Conservation (phyloP, 176 grass and related monocot genomes). For the Phyllostachys edulis region DNA sequence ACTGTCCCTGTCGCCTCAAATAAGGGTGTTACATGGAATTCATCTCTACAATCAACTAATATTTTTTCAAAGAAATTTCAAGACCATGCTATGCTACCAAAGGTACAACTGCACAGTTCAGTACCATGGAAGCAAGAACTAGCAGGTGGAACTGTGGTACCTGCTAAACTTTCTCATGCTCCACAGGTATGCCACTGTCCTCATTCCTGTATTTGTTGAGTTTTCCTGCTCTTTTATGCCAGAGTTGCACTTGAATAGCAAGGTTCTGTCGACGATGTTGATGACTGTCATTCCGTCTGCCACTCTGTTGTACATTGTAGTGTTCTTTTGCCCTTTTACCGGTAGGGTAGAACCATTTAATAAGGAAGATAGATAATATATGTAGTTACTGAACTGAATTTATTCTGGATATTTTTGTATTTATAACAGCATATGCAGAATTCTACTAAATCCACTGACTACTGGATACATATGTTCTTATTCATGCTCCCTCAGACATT, state of each 20-base stretch:
- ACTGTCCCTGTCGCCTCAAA: constrained; percentile 26
- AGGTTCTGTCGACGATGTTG: background rate
- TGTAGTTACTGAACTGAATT: constrained; percentile 16
- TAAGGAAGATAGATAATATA: background rate
- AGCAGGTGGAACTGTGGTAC: constrained; percentile 12
- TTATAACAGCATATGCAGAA: constrained; percentile 2
- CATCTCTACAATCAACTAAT: constrained; percentile 22
- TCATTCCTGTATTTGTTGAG: background rate
- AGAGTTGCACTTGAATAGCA: background rate
- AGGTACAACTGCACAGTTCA: constrained; percentile 30
- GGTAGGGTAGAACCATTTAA: background rate
- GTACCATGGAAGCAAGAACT: constrained; percentile 45
- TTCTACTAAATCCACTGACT: background rate
- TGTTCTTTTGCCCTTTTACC: background rate
- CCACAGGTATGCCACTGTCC: constrained; percentile 37
- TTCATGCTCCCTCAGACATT: constrained; percentile 13
- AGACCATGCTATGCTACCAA: constrained; percentile 29
- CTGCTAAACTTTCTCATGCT: constrained; percentile 30
- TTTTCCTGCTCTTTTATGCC: background rate
- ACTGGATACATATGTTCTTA: constrained; percentile 17
- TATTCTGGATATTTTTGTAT: background rate
- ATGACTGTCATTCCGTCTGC: constrained; percentile 9
- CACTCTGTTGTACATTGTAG: background rate
- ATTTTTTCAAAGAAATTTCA: constrained; percentile 41
- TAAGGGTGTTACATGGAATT: constrained; percentile 16